A percentile compares a stretch with the other conserved stretches of the same genome.
These are phyloP conservation scores for Nigrospora oryzae DNA, from an alignment of 2,329 filamentous ascomycete genomes.

Conservation along the genomic window DNA sequence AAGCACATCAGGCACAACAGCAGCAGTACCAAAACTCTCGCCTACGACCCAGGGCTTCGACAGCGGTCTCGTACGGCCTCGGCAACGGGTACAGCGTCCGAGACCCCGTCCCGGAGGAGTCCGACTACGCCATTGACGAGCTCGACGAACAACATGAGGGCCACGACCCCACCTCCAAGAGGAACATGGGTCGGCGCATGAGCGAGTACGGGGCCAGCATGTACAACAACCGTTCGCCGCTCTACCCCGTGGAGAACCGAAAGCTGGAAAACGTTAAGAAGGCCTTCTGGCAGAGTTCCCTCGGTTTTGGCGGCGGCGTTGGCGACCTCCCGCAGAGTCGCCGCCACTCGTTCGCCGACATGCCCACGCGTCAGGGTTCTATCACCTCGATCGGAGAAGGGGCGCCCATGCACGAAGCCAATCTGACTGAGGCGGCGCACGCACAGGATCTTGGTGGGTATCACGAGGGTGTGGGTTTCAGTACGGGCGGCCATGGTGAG, in stretches of 20 bases:
- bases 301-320: slow-evolving; percentile 53
- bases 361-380: slow-evolving; percentile 55
- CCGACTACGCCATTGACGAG: slow-evolving; percentile 66
- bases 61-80: slow-evolving; percentile 41
- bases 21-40: slow-evolving; percentile 46
- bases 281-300: slow-evolving; percentile 62
- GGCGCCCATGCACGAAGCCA: slow-evolving; percentile 35
- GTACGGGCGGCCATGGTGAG: slow-evolving; percentile 31
- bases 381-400: slow-evolving; percentile 52
- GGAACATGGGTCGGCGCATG: slow-evolving; percentile 42
- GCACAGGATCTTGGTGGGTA: slow-evolving; percentile 34
- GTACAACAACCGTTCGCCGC: slow-evolving; percentile 28
- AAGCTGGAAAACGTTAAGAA: slow-evolving; percentile 60
- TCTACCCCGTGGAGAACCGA: slow-evolving; percentile 48
- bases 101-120: slow-evolving; percentile 54
- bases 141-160: slow-evolving; percentile 54
- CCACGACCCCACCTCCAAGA: slow-evolving; percentile 35
- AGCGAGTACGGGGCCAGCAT: slow-evolving; percentile 43
- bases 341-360: slow-evolving; percentile 70
- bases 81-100: slow-evolving; percentile 52
- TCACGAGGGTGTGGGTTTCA: slow-evolving; percentile 27
- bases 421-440: slow-evolving; percentile 32
- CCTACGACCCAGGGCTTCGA: slow-evolving; percentile 50
- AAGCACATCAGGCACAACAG: slow-evolving; percentile 6
- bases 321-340: slow-evolving; percentile 63